These are phyloP conservation scores for Rutstroemia sydowiana DNA, from an alignment of 2,329 filamentous ascomycete species.

Conservation along the genomic window DNA sequence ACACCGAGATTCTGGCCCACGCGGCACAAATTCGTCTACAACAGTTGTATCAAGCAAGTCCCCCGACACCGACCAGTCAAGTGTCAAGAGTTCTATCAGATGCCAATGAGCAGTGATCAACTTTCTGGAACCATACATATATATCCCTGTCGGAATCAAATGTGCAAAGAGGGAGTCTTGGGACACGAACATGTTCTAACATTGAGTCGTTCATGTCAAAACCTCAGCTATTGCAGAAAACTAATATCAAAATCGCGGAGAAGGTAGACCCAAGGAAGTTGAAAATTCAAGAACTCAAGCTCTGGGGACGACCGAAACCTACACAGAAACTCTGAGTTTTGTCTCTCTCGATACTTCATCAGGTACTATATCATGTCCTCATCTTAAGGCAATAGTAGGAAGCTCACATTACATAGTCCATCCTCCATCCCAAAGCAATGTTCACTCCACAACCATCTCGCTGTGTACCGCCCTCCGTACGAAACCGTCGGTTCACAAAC, in stretches of 20 bases:
- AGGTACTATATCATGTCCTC: neutral
- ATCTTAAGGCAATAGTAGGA: neutral
- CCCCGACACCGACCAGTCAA: neutral
- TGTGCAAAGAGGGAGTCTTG: neutral
- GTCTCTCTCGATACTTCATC: neutral
- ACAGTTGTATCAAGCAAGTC: neutral
- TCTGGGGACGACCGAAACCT: neutral
- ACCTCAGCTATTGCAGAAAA: neutral
- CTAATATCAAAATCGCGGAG: no score
- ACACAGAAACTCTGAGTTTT: neutral
- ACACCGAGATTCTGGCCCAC: neutral
- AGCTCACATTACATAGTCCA: neutral
- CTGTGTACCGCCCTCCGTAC: neutral
- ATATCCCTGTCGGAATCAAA: neutral
- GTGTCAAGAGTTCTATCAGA: neutral
- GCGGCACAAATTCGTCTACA: neutral
- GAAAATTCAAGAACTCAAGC: neutral
- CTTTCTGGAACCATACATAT: neutral
- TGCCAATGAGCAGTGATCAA: neutral
- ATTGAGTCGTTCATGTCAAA: neutral
- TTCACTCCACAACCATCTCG: neutral
- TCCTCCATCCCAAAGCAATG: neutral
- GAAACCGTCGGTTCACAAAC: neutral
- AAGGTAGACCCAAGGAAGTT: neutral
- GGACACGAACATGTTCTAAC: neutral